phyloP scores from a whole-genome alignment of 257 asterid species.

The Eucommia ulmoides region DNA sequence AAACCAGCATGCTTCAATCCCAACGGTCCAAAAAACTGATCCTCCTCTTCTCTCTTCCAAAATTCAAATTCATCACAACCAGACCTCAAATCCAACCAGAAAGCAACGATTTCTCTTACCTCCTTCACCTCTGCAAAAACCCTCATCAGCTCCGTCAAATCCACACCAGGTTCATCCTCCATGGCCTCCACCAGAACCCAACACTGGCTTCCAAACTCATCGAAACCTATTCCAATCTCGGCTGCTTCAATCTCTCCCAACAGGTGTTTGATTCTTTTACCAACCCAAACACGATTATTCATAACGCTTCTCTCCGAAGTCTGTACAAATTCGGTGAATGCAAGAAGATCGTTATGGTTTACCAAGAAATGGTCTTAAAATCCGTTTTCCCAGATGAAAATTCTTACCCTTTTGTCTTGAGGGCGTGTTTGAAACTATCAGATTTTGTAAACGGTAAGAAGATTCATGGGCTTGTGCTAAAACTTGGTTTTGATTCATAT shows the following conservation, averaged over 20 bases:
- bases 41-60: neutral
- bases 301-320: neutral
- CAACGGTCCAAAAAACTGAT: neutral
- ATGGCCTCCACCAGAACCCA: conserved; percentile 2
- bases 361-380: neutral
- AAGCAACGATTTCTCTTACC: neutral
- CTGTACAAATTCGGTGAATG: conserved; percentile 1
- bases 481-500: neutral
- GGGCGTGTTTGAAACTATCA: neutral
- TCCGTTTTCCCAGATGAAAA: neutral
- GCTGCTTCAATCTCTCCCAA: neutral
- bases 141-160: neutral
- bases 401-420: neutral
- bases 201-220: neutral
- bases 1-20: neutral
- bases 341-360: neutral
- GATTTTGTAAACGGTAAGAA: neutral
- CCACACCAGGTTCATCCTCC: conserved; percentile 1
- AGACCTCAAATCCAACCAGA: neutral
- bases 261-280: neutral
- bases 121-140: neutral
- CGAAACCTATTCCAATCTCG: neutral
- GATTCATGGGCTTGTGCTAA: neutral
- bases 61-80: neutral
- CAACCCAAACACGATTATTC: neutral